These are phyloP conservation scores for Nothomitra cinnamomea DNA, from an alignment of 2,329 filamentous ascomycete genomes.

Conservation along the genomic window DNA sequence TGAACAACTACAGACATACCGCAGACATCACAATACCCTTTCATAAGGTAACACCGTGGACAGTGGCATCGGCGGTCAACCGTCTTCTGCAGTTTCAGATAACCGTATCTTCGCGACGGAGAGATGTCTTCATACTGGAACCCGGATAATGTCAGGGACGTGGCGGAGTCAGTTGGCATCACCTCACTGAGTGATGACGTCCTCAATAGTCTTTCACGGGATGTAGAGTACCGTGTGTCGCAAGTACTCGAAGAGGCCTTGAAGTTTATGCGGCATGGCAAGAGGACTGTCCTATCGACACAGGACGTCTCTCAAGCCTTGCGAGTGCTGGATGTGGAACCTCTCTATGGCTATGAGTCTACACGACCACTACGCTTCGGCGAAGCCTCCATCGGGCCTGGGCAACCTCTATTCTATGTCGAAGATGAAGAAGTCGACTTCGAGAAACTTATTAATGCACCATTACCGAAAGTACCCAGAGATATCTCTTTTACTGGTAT, in stretches of 20 bases:
- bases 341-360: constrained; percentile 90
- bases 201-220: constrained; percentile 71
- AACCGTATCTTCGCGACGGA: too few species aligned
- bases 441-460: constrained; percentile 95
- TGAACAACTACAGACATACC: not conserved
- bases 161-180: constrained; percentile 91
- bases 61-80: not conserved
- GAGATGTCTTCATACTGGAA: constrained; percentile 62
- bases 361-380: constrained; percentile 79
- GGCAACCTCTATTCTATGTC: constrained; percentile 90
- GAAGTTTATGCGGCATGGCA: constrained; percentile 87
- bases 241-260: constrained; percentile 88
- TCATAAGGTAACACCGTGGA: not conserved
- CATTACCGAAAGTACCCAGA: constrained; percentile 81
- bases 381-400: constrained; percentile 81
- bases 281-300: constrained; percentile 72
- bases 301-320: constrained; percentile 81
- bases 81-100: not conserved
- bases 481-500: constrained; percentile 83
- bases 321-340: constrained; percentile 77
- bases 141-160: constrained; percentile 84
- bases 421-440: constrained; percentile 98
- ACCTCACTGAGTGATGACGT: constrained; percentile 67
- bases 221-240: constrained; percentile 87
- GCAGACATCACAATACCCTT: not conserved